Base-by-base conservation (phyloP, 805 yeast genomes). In the Grigorovia jiainica region DNA sequence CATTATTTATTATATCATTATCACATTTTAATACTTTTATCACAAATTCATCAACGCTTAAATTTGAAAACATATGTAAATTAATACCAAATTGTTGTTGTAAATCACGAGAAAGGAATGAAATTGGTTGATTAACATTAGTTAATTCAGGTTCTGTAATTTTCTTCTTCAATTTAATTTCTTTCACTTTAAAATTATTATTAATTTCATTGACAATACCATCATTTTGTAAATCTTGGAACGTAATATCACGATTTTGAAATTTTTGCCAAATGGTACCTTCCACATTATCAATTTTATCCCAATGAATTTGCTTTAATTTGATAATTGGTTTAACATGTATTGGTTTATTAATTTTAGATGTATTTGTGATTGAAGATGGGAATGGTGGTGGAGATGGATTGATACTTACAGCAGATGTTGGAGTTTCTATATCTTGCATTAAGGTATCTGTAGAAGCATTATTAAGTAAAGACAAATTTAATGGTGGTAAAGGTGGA, bases 251-350 rank as follows among this genome's bases (percentile, higher is more conserved):
- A n/a, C 52, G 43, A 37, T 72, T 67, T 1, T 64, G 52, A 13
- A 62, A 51, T 17, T 62, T 59, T 24, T 68, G 69, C 94, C 94
- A 83, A 49, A 83, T 71, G 0, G 92, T 79, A 34, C 73, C 68
- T 15, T 68, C 65, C 13, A 79, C 65, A 38, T 67, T 60, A 11
- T 79, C 83, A 36, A 83, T 64, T 53, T 77, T 82, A 47, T 83
- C 92, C 94, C 92, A 83, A 52, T 83, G 94, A 47, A 83, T 73
- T 53, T 83, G 94, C 54, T 82, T 83, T 64, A 83, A 63, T 58
- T 76, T 79, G 46, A 68, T 70, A 57, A 79, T 77, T 48, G 44
- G 3, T 27, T 27, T 27, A 7, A 11, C n/a, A 13, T n/a, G 31
- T 27, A 13, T 13, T 27, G 31, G 31, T 27, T 27, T 27, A 13